Percentiles rank a stretch among this genome's conserved stretches.
These are phyloP conservation scores for Sporodiniella umbellata DNA, from an alignment of 371 early-diverging fungal species.

Conservation along the genomic window DNA sequence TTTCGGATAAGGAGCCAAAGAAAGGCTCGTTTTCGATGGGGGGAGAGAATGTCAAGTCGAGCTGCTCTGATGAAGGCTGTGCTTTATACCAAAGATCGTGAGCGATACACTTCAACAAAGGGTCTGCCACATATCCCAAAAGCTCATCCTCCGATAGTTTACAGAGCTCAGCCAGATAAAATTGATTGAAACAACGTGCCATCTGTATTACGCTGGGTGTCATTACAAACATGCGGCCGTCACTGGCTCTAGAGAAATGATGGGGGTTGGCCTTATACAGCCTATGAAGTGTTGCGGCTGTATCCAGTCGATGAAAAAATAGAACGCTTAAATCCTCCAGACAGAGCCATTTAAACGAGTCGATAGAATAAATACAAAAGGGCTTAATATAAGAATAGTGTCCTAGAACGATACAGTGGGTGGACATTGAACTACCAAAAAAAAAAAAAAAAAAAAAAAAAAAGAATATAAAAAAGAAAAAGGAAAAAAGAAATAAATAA, in stretches of 20 bases:
- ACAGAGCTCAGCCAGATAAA: constrained; percentile 35
- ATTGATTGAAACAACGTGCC: constrained; percentile 23
- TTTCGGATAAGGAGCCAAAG: no score
- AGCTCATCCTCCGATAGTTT: constrained; percentile 25
- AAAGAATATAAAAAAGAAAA: not conserved
- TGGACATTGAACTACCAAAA: constrained; percentile 1
- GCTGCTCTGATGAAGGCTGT: not conserved
- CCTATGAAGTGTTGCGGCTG: constrained; percentile 8
- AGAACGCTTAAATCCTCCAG: constrained; percentile 19
- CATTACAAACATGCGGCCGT: constrained; percentile 13
- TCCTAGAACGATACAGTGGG: constrained; percentile 13
- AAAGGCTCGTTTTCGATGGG: constrained; percentile 14
- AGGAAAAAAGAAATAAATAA: no score
- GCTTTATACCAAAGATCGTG: constrained; percentile 9
- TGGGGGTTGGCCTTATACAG: constrained; percentile 7
- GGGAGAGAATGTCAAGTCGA: constrained; percentile 9
- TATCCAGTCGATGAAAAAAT: constrained; percentile 6
- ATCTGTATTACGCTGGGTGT: constrained; percentile 17
- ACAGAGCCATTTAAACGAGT: constrained; percentile 12
- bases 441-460: constrained; percentile 10
- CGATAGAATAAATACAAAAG: constrained; percentile 11
- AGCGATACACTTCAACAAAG: constrained; percentile 22
- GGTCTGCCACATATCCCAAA: constrained; percentile 24
- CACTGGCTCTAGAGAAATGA: constrained; percentile 12
- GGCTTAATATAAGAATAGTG: constrained; percentile 8